Evolutionary conservation across 768 basidiomycete species (phyloP), one percentile per base, ranked within the genome.

Genomic region (Tylopilus subfusipes): DNA sequence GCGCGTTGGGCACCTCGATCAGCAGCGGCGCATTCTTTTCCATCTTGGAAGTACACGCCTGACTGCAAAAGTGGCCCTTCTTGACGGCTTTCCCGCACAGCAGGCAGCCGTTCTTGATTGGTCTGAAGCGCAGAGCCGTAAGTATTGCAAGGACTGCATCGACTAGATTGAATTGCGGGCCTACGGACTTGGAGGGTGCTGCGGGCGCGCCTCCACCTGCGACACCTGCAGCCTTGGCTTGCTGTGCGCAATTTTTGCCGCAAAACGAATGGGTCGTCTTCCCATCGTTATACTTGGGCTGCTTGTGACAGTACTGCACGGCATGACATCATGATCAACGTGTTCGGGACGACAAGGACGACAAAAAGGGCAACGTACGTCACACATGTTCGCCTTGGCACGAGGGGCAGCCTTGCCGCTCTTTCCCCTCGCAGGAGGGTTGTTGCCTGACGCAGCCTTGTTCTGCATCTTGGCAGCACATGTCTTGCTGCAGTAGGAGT

Each of bases 11-110:
- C 16, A 87, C 80, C 56, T 86, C 85, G 4, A 88, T 63, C 44
- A 88, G 63, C 59, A 75, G 73, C 3, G 84, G 83, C 0, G 80
- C 83, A 54, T 68, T 78, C 61, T 74, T 76, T 59, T 79, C 81
- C 3, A 77, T 83, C 57, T 80, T 76, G 22, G 81, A 78, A 46
- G 72, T 71, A 63, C 86, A 88, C 2, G 73, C 65, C 60, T 78
- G 75, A 53, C 79, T 65, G 60, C 86, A 88, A 65, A 88, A 88
- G 62, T 85, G 79, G 13, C 83, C 82, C 54, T 81, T 78, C 63
- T 85, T 86, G 18, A 76, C 74, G 10, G 75, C 75, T 59, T 78
- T 76, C n/a, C 79, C 74, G 62, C 85, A 87, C 72, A 82, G 74
- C 42, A 87, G 63, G 61, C 85, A 87, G 77, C 70, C 50, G 70